Conservation (phyloP, 75 land plant species). For the Pinus tabuliformis region DNA sequence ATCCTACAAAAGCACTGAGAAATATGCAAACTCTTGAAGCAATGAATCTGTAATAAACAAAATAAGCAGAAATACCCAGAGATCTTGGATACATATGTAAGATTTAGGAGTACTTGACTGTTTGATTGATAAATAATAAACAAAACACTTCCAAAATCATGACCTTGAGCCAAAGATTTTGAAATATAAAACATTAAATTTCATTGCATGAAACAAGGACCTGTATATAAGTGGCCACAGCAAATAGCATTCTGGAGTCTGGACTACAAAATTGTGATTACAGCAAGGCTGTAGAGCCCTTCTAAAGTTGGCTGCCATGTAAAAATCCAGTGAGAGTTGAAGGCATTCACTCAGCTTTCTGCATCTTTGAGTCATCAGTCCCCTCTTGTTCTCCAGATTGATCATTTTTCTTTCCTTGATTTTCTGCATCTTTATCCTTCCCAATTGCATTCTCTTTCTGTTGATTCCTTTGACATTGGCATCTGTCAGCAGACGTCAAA, state of each 20-base stretch:
- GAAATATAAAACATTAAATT: conserved; percentile 1
- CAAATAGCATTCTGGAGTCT: neutral
- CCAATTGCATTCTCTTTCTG: neutral
- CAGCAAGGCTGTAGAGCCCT: neutral
- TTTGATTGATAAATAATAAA: too few relatives aligned
- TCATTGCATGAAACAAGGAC: conserved; percentile 1
- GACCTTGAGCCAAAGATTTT: neutral
- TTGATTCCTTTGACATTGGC: neutral
- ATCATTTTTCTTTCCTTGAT: neutral
- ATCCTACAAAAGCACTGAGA: too few relatives aligned
- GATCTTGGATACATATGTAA: too few relatives aligned
- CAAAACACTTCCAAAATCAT: too few relatives aligned
- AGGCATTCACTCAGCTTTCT: neutral
- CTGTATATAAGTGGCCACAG: neutral
- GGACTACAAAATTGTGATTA: conserved; percentile 6
- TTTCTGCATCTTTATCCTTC: conserved; percentile 3
- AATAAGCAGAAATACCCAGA: too few relatives aligned
- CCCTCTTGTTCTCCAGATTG: neutral
- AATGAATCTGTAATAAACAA: too few relatives aligned
- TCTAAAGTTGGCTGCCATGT: neutral
- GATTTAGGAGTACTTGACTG: too few relatives aligned
- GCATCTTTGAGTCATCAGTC: neutral
- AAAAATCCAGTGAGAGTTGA: neutral
- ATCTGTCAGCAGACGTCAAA: neutral
- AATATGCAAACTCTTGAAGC: too few relatives aligned